phyloP scores from a whole-genome alignment of 805 yeast genomes.

The Allodekkera sacchari region DNA sequence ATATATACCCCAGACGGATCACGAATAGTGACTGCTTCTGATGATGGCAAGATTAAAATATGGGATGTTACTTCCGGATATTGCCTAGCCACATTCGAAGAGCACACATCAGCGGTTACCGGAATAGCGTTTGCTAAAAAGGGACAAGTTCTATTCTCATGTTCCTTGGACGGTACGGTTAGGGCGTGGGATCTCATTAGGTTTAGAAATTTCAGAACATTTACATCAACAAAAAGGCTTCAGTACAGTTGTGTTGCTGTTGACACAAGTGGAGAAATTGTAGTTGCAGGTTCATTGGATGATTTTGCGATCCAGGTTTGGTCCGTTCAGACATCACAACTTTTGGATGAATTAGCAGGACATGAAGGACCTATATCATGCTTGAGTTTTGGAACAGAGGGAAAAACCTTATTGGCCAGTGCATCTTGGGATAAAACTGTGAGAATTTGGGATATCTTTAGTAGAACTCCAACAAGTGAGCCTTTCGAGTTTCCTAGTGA shows the following conservation, averaged over 20 bases:
- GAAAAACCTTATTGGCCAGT: constrained; percentile 61
- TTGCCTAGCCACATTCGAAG: constrained; percentile 84
- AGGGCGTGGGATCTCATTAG: constrained; percentile 95
- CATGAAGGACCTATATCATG: constrained; percentile 95
- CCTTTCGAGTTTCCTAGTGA: constrained; percentile 83
- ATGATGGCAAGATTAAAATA: constrained; percentile 92
- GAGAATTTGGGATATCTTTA: constrained; percentile 87
- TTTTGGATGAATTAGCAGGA: constrained; percentile 80
- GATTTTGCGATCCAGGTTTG: constrained; percentile 88
- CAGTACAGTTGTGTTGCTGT: constrained; percentile 88
- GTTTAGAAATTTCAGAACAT: constrained; percentile 89
- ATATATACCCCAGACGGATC: constrained; percentile 94
- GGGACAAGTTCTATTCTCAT: constrained; percentile 86
- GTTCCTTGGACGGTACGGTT: constrained; percentile 93
- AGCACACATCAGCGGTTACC: constrained; percentile 84
- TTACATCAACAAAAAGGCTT: constrained; percentile 81
- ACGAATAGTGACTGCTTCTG: constrained; percentile 85
- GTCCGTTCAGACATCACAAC: constrained; percentile 94
- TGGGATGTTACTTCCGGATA: constrained; percentile 95
- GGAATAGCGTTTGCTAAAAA: constrained; percentile 78
- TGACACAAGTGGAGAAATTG: constrained; percentile 95
- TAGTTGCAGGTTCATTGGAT: constrained; percentile 89
- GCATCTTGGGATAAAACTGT: constrained; percentile 97
- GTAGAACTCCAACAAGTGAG: constrained; percentile 80
- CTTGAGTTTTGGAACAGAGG: constrained; percentile 76